phyloP scores from a whole-genome alignment of 345 rosid genomes.

The Dovyalis caffra region DNA sequence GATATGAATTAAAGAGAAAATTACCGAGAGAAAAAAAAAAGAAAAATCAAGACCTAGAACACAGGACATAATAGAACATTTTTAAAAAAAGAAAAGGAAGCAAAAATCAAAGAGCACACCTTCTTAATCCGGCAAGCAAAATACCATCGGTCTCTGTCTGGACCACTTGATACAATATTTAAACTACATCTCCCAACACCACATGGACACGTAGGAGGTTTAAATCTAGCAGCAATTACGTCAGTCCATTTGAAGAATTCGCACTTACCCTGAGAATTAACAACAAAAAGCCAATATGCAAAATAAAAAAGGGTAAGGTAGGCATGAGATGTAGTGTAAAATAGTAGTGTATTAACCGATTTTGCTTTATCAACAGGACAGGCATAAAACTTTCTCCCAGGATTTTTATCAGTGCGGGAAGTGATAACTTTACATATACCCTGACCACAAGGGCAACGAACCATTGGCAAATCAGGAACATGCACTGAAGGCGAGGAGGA shows the following conservation, averaged over 20 bases:
- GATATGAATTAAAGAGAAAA: neutral
- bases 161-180: neutral
- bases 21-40: neutral
- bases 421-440: slow-evolving; percentile 9
- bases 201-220: slow-evolving; percentile 24
- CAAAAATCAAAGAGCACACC: slow-evolving; percentile 8
- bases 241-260: slow-evolving; percentile 17
- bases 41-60: neutral
- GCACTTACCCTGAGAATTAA: neutral
- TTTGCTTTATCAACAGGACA: slow-evolving; percentile 6
- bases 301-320: neutral
- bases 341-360: neutral
- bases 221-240: neutral
- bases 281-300: neutral
- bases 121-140: slow-evolving; percentile 26
- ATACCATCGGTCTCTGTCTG: slow-evolving; percentile 16
- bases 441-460: slow-evolving; percentile 18
- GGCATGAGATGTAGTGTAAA: neutral
- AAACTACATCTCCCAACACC: slow-evolving; percentile 18
- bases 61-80: neutral
- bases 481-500: neutral
- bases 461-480: neutral
- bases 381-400: slow-evolving; percentile 13
- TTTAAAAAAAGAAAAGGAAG: too few relatives aligned
- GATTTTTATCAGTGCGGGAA: neutral